Percentiles rank a stretch among this genome's conserved stretches.
These are phyloP conservation scores for Gossypium turneri DNA, from an alignment of 345 rosid species.

Conservation along the genomic window DNA sequence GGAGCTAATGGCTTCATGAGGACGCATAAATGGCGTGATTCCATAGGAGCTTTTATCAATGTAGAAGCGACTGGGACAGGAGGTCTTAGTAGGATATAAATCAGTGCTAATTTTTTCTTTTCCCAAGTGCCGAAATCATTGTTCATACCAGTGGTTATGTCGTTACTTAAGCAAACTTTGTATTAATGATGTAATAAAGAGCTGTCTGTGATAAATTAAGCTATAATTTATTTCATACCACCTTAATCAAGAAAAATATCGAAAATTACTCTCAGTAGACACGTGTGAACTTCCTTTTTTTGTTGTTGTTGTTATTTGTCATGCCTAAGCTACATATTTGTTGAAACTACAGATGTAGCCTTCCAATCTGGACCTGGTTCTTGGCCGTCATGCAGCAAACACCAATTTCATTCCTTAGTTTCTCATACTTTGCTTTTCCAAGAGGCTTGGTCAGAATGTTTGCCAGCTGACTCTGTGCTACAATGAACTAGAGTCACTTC, in stretches of 20 bases:
- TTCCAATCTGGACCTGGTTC: conserved; percentile 98
- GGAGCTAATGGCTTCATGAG: conserved; percentile 95
- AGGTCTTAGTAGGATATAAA: conserved; percentile 65
- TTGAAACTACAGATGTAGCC: conserved; percentile 61
- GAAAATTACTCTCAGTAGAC: neutral
- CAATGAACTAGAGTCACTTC: too few species aligned
- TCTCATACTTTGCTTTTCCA: too few species aligned
- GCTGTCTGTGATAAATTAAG: too few species aligned
- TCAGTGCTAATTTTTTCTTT: neutral
- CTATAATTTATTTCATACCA: neutral
- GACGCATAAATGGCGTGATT: conserved; percentile 72
- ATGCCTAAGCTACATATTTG: conserved; percentile 13
- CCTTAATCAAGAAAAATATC: neutral
- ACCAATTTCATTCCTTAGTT: too few species aligned
- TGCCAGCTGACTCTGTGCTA: too few species aligned
- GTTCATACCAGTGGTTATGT: neutral
- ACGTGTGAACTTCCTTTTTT: neutral
- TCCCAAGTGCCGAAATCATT: neutral
- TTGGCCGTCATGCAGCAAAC: conserved; percentile 30
- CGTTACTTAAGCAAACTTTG: neutral
- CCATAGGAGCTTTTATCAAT: conserved; percentile 84
- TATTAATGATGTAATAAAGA: too few species aligned
- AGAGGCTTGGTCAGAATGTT: too few species aligned
- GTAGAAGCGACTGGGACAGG: conserved; percentile 98
- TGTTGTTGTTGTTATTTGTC: neutral